Percentiles rank a stretch among this genome's conserved stretches.
phyloP scores from a whole-genome alignment of 164 flowering plant species.

The Piper longum region DNA sequence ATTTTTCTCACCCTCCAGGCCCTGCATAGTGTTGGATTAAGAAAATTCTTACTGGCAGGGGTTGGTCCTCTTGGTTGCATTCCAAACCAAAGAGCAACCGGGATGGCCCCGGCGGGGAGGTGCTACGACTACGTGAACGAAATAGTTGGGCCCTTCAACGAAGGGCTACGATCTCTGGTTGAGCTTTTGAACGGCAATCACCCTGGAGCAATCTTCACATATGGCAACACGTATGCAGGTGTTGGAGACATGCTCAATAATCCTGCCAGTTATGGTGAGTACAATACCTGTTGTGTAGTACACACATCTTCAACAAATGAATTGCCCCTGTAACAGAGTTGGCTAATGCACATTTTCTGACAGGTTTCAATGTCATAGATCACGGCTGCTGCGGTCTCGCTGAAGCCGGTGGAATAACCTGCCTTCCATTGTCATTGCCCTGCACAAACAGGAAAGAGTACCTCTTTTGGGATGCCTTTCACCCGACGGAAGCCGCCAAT shows the following conservation, averaged over 20 bases:
- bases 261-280: conserved; percentile 41
- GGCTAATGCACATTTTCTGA: background rate
- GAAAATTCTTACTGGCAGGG: conserved; percentile 65
- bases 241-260: conserved; percentile 60
- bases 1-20: conserved; percentile 26
- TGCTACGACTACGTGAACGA: conserved; percentile 52
- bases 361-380: conserved; percentile 47
- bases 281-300: background rate
- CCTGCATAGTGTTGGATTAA: conserved; percentile 49
- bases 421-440: conserved; percentile 39
- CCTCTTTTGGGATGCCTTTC: conserved; percentile 73
- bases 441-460: conserved; percentile 40
- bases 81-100: conserved; percentile 45
- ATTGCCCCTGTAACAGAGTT: background rate
- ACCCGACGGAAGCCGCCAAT: conserved; percentile 52
- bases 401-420: conserved; percentile 43
- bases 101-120: conserved; percentile 31
- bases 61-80: conserved; percentile 73
- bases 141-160: conserved; percentile 48
- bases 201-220: conserved; percentile 44
- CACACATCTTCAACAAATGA: too few relatives aligned
- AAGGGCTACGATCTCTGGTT: conserved; percentile 43
- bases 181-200: conserved; percentile 35
- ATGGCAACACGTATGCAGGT: conserved; percentile 39
- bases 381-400: conserved; percentile 56